phyloP scores from a whole-genome alignment of 148 eudicot genomes.

The Rhododendron simsii region DNA sequence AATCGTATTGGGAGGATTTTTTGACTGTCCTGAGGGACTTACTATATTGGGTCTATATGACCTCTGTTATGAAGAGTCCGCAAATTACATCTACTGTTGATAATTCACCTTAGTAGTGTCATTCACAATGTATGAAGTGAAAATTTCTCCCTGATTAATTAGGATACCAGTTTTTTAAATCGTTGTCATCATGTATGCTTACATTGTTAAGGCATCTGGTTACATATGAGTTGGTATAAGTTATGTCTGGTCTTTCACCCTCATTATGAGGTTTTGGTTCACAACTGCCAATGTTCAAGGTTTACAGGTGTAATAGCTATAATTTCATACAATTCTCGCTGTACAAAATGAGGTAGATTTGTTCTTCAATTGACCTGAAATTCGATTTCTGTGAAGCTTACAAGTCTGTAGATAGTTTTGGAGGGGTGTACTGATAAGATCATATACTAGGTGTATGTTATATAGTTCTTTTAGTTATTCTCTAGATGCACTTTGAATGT shows the following conservation, averaged over 20 bases:
- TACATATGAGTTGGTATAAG: not conserved
- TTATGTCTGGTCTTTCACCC: not conserved
- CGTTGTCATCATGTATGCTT: not conserved
- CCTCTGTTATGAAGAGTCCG: not conserved
- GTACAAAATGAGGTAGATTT: not conserved
- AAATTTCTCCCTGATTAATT: not conserved
- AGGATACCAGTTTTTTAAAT: not conserved
- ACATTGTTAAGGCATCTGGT: not conserved
- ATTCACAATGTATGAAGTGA: not conserved
- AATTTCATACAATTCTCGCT: not conserved
- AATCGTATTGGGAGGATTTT: not conserved
- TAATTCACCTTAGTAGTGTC: not conserved
- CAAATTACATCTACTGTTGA: not conserved
- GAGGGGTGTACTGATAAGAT: not conserved
- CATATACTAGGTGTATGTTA: not conserved
- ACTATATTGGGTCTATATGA: not conserved
- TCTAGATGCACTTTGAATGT: not conserved
- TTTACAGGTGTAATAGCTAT: not conserved
- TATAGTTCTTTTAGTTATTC: not conserved
- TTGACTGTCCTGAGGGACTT: not conserved
- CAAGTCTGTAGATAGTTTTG: not conserved
- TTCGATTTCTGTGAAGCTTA: not conserved
- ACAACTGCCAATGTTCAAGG: not conserved
- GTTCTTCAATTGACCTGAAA: not conserved
- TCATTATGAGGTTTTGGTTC: not conserved